phyloP scores from a whole-genome alignment of 441 rosid species.

The Lepidium campestre region DNA sequence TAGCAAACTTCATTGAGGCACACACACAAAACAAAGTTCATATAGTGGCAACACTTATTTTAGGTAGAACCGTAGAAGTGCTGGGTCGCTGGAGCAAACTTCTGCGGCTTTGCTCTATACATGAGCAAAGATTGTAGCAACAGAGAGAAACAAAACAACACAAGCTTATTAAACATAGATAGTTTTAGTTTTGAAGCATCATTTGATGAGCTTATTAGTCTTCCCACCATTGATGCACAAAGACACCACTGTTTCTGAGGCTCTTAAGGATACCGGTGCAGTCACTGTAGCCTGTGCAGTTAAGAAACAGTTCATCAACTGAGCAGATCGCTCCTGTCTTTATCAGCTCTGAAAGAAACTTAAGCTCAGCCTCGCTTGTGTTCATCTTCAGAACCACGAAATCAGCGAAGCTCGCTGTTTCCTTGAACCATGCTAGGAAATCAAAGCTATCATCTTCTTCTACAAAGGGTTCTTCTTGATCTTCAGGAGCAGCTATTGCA shows the following conservation, averaged over 20 bases:
- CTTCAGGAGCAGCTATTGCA: not conserved
- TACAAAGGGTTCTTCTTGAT: constrained; percentile 36
- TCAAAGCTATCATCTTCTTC: constrained; percentile 58
- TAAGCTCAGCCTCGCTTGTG: constrained; percentile 49
- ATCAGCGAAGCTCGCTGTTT: constrained; percentile 57
- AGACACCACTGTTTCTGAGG: constrained; percentile 56
- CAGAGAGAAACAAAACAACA: not conserved
- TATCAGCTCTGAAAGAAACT: constrained; percentile 50
- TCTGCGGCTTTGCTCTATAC: constrained; percentile 18
- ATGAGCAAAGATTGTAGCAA: constrained; percentile 24
- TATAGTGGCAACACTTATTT: constrained; percentile 25
- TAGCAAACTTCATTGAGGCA: constrained; percentile 20
- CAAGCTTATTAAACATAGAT: not conserved
- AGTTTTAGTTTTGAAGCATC: constrained; percentile 17
- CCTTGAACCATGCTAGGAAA: constrained; percentile 74
- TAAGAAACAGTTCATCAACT: constrained; percentile 72
- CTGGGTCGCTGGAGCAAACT: constrained; percentile 24
- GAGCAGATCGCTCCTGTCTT: constrained; percentile 58
- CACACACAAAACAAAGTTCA: constrained; percentile 14
- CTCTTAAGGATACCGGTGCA: constrained; percentile 48
- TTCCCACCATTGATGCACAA: constrained; percentile 84
- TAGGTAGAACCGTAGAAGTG: constrained; percentile 14
- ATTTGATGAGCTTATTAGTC: constrained; percentile 15
- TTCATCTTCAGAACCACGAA: constrained; percentile 74
- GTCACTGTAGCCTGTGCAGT: constrained; percentile 38